Evolutionary conservation across 2,329 filamentous ascomycete genomes (phyloP), one percentile per base, ranked within the genome.

Genomic region (Zopfia rhizophila): DNA sequence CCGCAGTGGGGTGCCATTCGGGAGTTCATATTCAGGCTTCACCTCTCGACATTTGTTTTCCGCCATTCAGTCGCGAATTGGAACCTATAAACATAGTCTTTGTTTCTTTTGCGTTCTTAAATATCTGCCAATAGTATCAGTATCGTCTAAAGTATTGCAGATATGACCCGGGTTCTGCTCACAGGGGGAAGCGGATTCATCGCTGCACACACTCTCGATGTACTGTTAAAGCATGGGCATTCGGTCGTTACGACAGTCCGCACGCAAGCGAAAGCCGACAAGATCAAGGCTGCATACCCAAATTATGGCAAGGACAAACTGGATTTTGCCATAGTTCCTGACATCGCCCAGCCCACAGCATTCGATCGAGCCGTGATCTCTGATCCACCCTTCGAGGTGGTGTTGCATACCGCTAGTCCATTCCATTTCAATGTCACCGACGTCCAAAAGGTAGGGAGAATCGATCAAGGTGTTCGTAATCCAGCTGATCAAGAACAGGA

Each of bases 401-500:
- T 93, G 36, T 55, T 74, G 13, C 72, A 74, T 43, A 74, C 72
- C 12, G 70, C 72, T 1, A 69, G 65, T 23, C 89, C 90, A 0
- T 92, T 89, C 74, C 86, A 89, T 59, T 82, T 85, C 65, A 87
- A 87, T 23, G 84, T 94, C 43, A 85, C 90, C 24, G 81, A 86
- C 55, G 85, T 89, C 13, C 79, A 93, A 52, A 84, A 87, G 42
- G 66, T 66, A n/a, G 61, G 75, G 50, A 16, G 7, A 42, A 13
- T 32, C 11, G 17, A 18, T 19, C 12, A 3, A 27, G 4, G n/a
- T 25, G 13, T 28, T 19, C 14, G 46, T 19, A 11, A 19, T 41
- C 5, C 56, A 21, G 60, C 57, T 7, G 11, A 32, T 10, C 10
- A 12, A 4, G 13, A 10, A 3, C n/a, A 69, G 70, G 71, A 80